Evolutionary conservation across 176 grass and related monocot genomes (phyloP).

Genomic region (Aegilops speltoides): DNA sequence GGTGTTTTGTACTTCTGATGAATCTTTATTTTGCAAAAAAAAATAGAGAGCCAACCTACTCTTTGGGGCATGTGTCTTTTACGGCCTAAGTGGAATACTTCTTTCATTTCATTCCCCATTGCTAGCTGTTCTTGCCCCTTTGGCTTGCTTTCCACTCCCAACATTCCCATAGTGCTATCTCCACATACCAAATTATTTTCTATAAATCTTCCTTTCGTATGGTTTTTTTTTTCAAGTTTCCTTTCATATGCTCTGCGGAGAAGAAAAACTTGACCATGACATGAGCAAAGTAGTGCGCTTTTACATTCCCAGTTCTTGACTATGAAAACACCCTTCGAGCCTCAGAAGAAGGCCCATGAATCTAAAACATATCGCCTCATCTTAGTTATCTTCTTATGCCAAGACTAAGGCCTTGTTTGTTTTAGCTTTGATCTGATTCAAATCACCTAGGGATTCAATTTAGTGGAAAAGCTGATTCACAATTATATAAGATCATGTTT

Average conservation of each 20-base stretch:
- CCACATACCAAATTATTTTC: slow-evolving; percentile 21
- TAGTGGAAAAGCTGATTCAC: too few species aligned
- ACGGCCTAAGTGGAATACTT: neutral
- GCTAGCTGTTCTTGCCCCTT: slow-evolving; percentile 5
- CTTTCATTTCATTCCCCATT: neutral
- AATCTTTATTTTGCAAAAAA: too few species aligned
- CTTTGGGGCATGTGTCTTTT: neutral
- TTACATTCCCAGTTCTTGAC: too few species aligned
- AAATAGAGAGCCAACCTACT: neutral
- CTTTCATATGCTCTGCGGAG: neutral
- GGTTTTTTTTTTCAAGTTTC: neutral
- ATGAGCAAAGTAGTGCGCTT: neutral
- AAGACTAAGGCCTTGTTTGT: slow-evolving; percentile 34
- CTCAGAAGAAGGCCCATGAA: slow-evolving; percentile 33
- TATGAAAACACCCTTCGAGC: slow-evolving; percentile 41
- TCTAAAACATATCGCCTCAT: neutral
- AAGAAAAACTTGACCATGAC: slow-evolving; percentile 3
- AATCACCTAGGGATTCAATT: too few species aligned
- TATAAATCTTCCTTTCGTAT: slow-evolving; percentile 11
- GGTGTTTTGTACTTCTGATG: too few species aligned
- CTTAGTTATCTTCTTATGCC: slow-evolving; percentile 4
- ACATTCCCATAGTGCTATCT: slow-evolving; percentile 18
- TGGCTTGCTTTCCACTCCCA: slow-evolving; percentile 19
- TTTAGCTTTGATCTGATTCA: too few species aligned
- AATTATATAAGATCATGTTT: too few species aligned